These are phyloP conservation scores for Cyberlindnera mrakii DNA, from an alignment of 805 yeast genomes.

Conservation along the genomic window DNA sequence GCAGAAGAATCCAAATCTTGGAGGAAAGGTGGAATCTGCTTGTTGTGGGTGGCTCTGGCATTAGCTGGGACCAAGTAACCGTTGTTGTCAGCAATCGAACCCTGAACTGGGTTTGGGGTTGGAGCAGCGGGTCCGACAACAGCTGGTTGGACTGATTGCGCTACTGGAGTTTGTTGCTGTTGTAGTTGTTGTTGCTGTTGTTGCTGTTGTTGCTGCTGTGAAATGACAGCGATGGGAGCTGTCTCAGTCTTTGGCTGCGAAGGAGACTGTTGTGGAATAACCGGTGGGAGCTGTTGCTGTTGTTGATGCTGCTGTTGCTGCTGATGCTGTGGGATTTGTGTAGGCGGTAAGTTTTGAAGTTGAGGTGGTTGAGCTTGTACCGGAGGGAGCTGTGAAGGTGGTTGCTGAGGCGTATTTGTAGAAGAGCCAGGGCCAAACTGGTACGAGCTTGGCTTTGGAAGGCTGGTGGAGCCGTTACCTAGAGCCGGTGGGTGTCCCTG, in stretches of 20 bases:
- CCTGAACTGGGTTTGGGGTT: conserved; percentile 14
- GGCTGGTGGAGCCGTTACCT: conserved; percentile 19
- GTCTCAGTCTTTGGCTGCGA: conserved; percentile 27
- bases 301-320: conserved; percentile 22
- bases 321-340: conserved; percentile 25
- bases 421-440: conserved; percentile 14
- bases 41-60: conserved; percentile 45
- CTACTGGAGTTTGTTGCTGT: conserved; percentile 17
- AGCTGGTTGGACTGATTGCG: conserved; percentile 14
- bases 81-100: conserved; percentile 20
- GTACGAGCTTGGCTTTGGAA: conserved; percentile 20
- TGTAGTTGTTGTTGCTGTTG: background rate
- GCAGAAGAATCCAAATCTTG: conserved; percentile 72
- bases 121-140: conserved; percentile 22
- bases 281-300: conserved; percentile 19
- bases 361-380: conserved; percentile 24
- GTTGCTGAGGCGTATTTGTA: conserved; percentile 27
- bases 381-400: conserved; percentile 29
- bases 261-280: conserved; percentile 26
- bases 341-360: conserved; percentile 26
- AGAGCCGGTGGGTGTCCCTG: conserved; percentile 23
- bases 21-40: conserved; percentile 77
- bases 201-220: conserved; percentile 6
- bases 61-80: conserved; percentile 33
- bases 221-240: conserved; percentile 6